phyloP scores from a whole-genome alignment of 148 eudicot genomes.

The Persicaria tinctoria region DNA sequence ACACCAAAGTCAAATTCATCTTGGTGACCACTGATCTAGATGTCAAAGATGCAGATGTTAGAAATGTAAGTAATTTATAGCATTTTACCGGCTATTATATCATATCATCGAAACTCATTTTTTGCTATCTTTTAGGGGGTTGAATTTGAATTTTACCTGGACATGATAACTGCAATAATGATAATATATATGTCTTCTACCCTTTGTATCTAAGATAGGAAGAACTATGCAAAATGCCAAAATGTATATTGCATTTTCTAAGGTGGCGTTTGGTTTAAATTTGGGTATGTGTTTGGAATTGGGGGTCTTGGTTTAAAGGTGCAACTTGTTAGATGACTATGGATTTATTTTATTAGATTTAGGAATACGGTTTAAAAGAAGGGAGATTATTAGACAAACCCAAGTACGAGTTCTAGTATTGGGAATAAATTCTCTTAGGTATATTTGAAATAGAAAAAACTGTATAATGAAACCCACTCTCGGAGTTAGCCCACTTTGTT shows the following conservation, averaged over 20 bases:
- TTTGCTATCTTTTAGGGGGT: background rate
- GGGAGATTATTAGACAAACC: too few species aligned
- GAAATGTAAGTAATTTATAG: slow-evolving; percentile 59
- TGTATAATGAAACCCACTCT: background rate
- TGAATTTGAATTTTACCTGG: background rate
- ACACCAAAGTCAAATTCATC: slow-evolving; percentile 90
- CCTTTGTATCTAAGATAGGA: background rate
- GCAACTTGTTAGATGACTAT: too few species aligned
- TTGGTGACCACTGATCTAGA: slow-evolving; percentile 92
- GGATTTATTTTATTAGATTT: too few species aligned
- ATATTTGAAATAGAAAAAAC: background rate
- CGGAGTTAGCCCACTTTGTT: background rate
- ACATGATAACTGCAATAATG: background rate
- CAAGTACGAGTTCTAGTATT: too few species aligned
- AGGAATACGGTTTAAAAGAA: too few species aligned
- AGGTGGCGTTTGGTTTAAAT: too few species aligned
- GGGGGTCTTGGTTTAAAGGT: too few species aligned
- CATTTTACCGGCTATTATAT: background rate
- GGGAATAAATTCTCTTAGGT: too few species aligned
- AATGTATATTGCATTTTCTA: background rate
- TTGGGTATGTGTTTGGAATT: too few species aligned
- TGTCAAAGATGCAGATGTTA: slow-evolving; percentile 88
- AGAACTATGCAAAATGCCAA: background rate
- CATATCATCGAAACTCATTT: background rate
- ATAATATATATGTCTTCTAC: background rate